A percentile compares a stretch with the other conserved stretches of the same genome.
These are phyloP conservation scores for Rubus idaeus DNA, from an alignment of 306 rosid species.

Conservation along the genomic window DNA sequence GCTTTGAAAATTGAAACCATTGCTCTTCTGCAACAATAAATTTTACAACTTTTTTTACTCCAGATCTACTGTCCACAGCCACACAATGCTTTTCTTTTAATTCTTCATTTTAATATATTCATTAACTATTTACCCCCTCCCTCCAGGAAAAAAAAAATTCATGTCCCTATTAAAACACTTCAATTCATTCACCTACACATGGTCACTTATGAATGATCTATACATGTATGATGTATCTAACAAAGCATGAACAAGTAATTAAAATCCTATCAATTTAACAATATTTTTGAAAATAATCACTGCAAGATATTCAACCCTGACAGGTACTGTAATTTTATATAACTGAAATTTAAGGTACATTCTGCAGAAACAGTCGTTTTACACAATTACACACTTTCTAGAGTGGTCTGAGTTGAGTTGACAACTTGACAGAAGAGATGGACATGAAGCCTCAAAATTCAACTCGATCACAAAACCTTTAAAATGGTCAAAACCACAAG, in stretches of 20 bases:
- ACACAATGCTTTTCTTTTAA: background rate
- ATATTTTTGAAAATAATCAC: background rate
- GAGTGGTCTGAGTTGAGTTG: background rate
- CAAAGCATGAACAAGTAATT: background rate
- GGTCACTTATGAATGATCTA: background rate
- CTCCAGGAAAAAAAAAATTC: background rate
- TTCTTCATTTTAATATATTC: background rate
- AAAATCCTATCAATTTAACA: background rate
- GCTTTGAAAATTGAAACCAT: background rate
- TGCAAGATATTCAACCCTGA: background rate
- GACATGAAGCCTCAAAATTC: background rate
- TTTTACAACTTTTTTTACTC: background rate
- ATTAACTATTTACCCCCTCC: background rate
- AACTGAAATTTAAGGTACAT: background rate
- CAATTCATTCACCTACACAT: background rate
- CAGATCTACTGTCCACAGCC: background rate
- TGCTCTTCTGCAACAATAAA: constrained; percentile 6
- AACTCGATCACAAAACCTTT: background rate
- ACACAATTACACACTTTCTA: background rate
- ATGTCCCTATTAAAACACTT: background rate
- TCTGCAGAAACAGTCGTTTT: background rate
- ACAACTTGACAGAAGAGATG: background rate
- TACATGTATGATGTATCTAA: background rate
- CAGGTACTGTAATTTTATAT: background rate
- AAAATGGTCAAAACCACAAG: background rate